Evolutionary conservation across 1,284 basidiomycete species (phyloP).

Genomic region (Mycena citricolor): DNA sequence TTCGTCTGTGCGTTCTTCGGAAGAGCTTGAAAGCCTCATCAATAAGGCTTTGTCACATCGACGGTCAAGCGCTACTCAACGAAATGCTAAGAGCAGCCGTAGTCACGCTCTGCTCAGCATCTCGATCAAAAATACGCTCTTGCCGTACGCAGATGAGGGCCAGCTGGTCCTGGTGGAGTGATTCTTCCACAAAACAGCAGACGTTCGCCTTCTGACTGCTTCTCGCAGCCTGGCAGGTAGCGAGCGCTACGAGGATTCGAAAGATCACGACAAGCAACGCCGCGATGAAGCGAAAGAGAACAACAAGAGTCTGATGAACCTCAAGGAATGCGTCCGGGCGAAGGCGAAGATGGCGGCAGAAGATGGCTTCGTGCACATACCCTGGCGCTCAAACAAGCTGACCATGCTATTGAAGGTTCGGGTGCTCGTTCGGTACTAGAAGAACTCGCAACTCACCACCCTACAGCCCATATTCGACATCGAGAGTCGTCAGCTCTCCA

Average conservation of each 20-base stretch:
- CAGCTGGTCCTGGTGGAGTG: constrained; percentile 37
- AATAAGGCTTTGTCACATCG: constrained; percentile 31
- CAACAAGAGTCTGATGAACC: constrained; percentile 37
- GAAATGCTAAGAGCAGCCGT: constrained; percentile 33
- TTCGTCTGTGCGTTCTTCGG: constrained; percentile 26
- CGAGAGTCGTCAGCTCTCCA: constrained; percentile 32
- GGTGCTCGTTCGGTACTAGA: background rate
- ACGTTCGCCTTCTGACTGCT: background rate
- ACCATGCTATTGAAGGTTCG: constrained; percentile 36
- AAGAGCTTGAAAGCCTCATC: constrained; percentile 33
- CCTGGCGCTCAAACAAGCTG: constrained; percentile 34
- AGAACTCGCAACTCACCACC: background rate
- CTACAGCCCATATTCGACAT: constrained; percentile 37
- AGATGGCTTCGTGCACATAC: constrained; percentile 38
- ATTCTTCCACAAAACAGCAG: too few relatives aligned
- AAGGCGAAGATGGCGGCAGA: constrained; percentile 35
- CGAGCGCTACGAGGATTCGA: constrained; percentile 37
- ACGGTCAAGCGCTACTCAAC: constrained; percentile 32
- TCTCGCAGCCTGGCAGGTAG: constrained; percentile 32
- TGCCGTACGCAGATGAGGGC: constrained; percentile 36
- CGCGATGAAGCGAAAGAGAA: constrained; percentile 36
- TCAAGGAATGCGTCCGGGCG: constrained; percentile 39
- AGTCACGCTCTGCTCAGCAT: constrained; percentile 37
- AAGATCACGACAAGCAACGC: constrained; percentile 34
- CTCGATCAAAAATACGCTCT: constrained; percentile 31